Evolutionary conservation across 73 alveolate genomes (phyloP).

Genomic region (Symbiodinium pilosum): DNA sequence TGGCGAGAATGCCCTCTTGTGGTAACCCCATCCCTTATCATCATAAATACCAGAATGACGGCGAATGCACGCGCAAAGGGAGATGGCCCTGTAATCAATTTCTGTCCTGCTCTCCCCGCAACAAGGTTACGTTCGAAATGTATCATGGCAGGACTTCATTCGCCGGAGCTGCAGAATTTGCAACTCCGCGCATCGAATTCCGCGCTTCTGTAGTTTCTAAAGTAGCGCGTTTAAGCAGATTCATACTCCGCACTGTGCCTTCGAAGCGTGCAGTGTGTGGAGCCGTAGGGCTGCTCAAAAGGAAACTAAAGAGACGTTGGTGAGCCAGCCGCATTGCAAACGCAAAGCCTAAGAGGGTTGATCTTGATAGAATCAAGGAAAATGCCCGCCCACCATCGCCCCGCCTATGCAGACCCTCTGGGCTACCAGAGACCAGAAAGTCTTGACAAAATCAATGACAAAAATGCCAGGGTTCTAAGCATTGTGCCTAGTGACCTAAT

Average conservation of each 20-base stretch:
- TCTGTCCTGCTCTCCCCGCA: too few species aligned
- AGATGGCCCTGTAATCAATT: too few species aligned
- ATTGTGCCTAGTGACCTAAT: background rate
- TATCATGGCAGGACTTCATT: background rate
- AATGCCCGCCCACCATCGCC: background rate
- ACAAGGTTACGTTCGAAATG: too few species aligned
- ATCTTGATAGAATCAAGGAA: too few species aligned
- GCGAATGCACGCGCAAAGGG: too few species aligned
- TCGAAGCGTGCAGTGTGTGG: slow-evolving; percentile 5
- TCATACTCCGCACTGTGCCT: background rate
- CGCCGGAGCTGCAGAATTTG: background rate
- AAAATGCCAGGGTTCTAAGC: background rate
- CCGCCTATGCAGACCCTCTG: background rate
- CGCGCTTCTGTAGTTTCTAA: background rate
- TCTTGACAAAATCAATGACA: background rate
- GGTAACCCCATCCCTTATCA: too few species aligned
- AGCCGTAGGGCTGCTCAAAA: slow-evolving; percentile 2
- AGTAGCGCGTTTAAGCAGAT: background rate
- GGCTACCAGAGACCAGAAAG: background rate
- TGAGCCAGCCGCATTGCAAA: background rate
- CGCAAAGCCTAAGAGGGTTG: too few species aligned
- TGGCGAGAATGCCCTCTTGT: too few species aligned
- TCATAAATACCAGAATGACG: too few species aligned
- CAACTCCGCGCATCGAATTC: background rate
- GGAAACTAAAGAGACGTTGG: background rate